Percentiles rank a stretch among this genome's conserved stretches.
Conservation (phyloP, 2,329 filamentous ascomycete genomes). For the Capronia epimyces region DNA sequence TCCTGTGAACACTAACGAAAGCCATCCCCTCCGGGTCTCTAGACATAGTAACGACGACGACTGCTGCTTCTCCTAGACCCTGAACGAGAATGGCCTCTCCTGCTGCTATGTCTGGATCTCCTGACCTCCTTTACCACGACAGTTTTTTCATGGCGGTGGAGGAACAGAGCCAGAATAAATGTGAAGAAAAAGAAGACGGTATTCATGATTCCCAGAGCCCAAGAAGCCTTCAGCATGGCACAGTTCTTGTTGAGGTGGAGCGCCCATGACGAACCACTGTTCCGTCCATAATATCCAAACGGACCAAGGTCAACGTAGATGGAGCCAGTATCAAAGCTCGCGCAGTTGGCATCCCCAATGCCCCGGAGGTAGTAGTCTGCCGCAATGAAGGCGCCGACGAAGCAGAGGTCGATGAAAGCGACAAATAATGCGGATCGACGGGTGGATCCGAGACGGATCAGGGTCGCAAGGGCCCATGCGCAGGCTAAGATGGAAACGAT, state of each 20-base stretch:
- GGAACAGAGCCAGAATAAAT: constrained; percentile 58
- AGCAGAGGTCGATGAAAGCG: constrained; percentile 56
- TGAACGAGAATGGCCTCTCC: constrained; percentile 29
- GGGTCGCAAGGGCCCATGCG: constrained; percentile 57
- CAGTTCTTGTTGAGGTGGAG: constrained; percentile 68
- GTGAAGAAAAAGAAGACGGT: constrained; percentile 74
- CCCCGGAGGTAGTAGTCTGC: constrained; percentile 54
- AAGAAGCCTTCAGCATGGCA: constrained; percentile 85
- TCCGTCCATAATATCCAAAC: constrained; percentile 51
- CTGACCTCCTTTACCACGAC: constrained; percentile 39
- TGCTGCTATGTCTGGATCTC: constrained; percentile 31
- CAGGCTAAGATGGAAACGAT: constrained; percentile 58
- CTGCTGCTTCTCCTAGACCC: constrained; percentile 28
- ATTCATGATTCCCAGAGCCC: constrained; percentile 88
- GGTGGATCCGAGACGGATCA: constrained; percentile 55
- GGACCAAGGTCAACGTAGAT: constrained; percentile 58
- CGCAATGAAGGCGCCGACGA: constrained; percentile 60
- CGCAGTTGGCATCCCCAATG: constrained; percentile 62
- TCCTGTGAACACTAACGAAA: background rate
- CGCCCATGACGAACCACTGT: constrained; percentile 44
- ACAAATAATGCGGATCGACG: constrained; percentile 56
- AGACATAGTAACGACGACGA: constrained; percentile 28
- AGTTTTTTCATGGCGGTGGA: constrained; percentile 34
- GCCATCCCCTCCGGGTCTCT: background rate
- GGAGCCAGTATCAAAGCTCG: constrained; percentile 48